phyloP scores from a whole-genome alignment of 129 eudicot species.

The Artemisia tridentata region DNA sequence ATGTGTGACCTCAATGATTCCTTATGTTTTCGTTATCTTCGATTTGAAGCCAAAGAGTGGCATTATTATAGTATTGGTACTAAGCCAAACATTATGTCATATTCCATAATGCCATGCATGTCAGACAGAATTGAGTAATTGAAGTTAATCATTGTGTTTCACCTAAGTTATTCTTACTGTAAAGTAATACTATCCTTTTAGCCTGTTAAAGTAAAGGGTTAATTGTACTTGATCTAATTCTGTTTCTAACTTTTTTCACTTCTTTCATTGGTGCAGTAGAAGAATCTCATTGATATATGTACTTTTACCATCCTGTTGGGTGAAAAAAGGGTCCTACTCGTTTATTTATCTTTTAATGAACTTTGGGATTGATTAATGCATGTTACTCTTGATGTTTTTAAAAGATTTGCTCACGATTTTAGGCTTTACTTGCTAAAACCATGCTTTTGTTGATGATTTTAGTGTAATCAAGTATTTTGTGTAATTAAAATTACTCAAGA shows the following conservation, averaged over 20 bases:
- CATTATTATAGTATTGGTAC: conserved; percentile 30
- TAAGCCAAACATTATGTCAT: conserved; percentile 22
- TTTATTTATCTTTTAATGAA: conserved; percentile 8
- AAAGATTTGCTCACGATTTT: conserved; percentile 22
- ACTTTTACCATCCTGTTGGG: conserved; percentile 5
- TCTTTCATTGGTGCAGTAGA: conserved; percentile 19
- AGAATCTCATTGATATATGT: conserved; percentile 25
- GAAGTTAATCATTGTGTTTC: conserved; percentile 34
- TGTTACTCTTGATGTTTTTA: conserved; percentile 24
- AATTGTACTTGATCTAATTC: conserved; percentile 9
- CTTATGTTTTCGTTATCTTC: conserved; percentile 36
- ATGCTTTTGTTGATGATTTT: background rate
- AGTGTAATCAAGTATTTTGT: too few relatives aligned
- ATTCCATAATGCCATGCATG: conserved; percentile 41
- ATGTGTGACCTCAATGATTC: conserved; percentile 42
- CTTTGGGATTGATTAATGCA: conserved; percentile 32
- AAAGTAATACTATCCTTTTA: conserved; percentile 8
- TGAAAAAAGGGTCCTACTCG: conserved; percentile 11
- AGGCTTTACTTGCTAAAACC: conserved; percentile 20
- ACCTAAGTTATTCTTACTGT: conserved; percentile 18
- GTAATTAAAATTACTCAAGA: too few relatives aligned
- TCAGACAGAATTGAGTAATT: conserved; percentile 32
- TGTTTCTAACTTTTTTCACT: conserved; percentile 7
- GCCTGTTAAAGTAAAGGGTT: conserved; percentile 6
- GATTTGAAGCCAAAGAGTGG: conserved; percentile 48